Evolutionary conservation across 306 rosid species (phyloP).

Genomic region (Spatholobus suberectus): DNA sequence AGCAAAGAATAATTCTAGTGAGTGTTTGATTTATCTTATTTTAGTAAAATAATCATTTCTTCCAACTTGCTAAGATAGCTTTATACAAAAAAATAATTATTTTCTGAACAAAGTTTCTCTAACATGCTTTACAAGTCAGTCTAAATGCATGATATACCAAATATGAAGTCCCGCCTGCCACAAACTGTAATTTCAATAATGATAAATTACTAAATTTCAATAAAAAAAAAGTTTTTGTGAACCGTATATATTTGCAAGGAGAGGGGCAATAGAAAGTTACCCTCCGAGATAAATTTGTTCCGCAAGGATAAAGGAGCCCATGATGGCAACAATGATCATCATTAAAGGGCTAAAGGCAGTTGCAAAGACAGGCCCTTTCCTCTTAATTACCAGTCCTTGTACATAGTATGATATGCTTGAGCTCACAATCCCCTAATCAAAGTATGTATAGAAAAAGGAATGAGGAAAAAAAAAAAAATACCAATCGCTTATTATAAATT

Average conservation of each 20-base stretch:
- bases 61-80: background rate
- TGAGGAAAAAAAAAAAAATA: background rate
- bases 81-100: too few species aligned
- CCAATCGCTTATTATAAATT: background rate
- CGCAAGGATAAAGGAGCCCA: slow-evolving; percentile 87
- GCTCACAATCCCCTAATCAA: slow-evolving; percentile 79
- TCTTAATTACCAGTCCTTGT: slow-evolving; percentile 93
- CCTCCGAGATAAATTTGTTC: slow-evolving; percentile 89
- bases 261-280: slow-evolving; percentile 47
- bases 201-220: too few species aligned
- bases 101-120: background rate
- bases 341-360: slow-evolving; percentile 98
- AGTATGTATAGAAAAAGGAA: background rate
- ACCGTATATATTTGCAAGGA: background rate
- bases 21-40: background rate
- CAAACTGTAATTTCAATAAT: background rate
- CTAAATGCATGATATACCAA: background rate
- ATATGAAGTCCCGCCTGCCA: background rate
- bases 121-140: background rate
- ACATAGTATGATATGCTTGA: slow-evolving; percentile 91
- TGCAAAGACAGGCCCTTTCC: slow-evolving; percentile 92
- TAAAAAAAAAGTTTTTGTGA: background rate
- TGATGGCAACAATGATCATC: slow-evolving; percentile 91
- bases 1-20: background rate
- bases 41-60: too few species aligned